Conservation (phyloP, 2,329 filamentous ascomycete species). For the Fusarium humuli region DNA sequence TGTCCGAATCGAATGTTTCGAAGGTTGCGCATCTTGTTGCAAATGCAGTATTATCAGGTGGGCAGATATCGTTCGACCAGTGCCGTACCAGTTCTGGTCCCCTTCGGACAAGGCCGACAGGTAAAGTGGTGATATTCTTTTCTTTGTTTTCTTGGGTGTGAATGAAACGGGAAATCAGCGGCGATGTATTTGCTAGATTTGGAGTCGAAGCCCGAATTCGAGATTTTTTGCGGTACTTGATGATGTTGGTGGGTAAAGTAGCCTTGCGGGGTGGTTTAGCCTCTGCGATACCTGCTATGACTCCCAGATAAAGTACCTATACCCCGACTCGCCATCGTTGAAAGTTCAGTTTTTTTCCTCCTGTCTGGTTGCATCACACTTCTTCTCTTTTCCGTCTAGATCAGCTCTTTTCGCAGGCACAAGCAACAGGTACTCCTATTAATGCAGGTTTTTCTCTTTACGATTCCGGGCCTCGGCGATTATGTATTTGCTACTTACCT, state of each 20-base stretch:
- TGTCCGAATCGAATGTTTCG: conserved; percentile 78
- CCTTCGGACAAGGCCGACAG: conserved; percentile 39
- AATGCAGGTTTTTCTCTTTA: conserved; percentile 5
- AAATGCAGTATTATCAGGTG: conserved; percentile 27
- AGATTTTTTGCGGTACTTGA: conserved; percentile 45
- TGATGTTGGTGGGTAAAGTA: conserved; percentile 34
- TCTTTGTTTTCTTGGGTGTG: conserved; percentile 26
- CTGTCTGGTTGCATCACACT: conserved; percentile 21
- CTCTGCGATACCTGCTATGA: conserved; percentile 19
- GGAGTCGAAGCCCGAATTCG: conserved; percentile 43
- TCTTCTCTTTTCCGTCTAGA: conserved; percentile 27
- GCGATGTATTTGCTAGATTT: conserved; percentile 42
- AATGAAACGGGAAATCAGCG: conserved; percentile 41
- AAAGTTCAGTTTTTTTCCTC: conserved; percentile 31
- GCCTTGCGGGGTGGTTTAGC: conserved; percentile 2
- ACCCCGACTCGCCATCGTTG: conserved; percentile 9
- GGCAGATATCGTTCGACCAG: conserved; percentile 45
- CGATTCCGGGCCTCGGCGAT: conserved; percentile 31
- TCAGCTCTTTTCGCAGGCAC: conserved; percentile 32
- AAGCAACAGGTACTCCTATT: conserved; percentile 5
- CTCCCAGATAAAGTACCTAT: conserved; percentile 24
- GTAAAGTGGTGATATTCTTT: conserved; percentile 29
- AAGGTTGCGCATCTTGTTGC: conserved; percentile 81
- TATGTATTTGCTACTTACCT: neutral
- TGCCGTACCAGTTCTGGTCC: conserved; percentile 20